These are phyloP conservation scores for Monosporascus sp. DNA, from an alignment of 2,329 filamentous ascomycete species.

Conservation along the genomic window DNA sequence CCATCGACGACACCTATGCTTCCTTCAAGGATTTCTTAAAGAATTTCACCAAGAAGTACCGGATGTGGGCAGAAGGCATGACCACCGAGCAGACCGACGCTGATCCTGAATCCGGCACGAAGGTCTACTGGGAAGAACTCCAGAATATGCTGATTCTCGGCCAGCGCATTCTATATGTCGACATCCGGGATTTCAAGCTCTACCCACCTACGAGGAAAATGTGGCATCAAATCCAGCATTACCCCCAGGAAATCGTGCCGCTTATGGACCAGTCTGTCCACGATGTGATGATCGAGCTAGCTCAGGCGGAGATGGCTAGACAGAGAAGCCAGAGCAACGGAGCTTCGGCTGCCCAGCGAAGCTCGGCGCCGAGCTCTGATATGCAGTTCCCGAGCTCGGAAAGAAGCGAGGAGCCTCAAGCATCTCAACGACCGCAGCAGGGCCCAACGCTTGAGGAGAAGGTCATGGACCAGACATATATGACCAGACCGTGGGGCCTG, in stretches of 20 bases:
- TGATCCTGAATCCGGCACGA: conserved; percentile 67
- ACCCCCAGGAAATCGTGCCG: conserved; percentile 92
- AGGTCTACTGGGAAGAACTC: conserved; percentile 79
- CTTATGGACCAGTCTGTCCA: conserved; percentile 94
- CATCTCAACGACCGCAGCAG: conserved; percentile 38
- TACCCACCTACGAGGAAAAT: conserved; percentile 91
- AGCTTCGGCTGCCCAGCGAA: conserved; percentile 47
- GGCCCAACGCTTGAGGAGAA: conserved; percentile 67
- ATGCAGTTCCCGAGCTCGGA: conserved; percentile 79
- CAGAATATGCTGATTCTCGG: conserved; percentile 89
- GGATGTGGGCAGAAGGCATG: conserved; percentile 83
- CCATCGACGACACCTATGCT: conserved; percentile 81
- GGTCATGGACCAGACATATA: conserved; percentile 74
- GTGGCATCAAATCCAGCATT: conserved; percentile 91
- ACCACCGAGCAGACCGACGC: conserved; percentile 68
- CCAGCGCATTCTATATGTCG: conserved; percentile 77
- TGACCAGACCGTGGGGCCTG: conserved; percentile 83
- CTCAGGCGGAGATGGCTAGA: conserved; percentile 70
- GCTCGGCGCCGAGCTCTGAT: conserved; percentile 61
- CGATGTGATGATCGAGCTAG: conserved; percentile 87
- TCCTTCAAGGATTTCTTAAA: conserved; percentile 87
- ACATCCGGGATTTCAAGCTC: conserved; percentile 82
- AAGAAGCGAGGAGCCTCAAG: conserved; percentile 45
- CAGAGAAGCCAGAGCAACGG: conserved; percentile 43
- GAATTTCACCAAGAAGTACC: conserved; percentile 91